A percentile compares a stretch with the other conserved stretches of the same genome.
phyloP scores from a whole-genome alignment of 1,284 basidiomycete species.

The Trichosporon inkin region DNA sequence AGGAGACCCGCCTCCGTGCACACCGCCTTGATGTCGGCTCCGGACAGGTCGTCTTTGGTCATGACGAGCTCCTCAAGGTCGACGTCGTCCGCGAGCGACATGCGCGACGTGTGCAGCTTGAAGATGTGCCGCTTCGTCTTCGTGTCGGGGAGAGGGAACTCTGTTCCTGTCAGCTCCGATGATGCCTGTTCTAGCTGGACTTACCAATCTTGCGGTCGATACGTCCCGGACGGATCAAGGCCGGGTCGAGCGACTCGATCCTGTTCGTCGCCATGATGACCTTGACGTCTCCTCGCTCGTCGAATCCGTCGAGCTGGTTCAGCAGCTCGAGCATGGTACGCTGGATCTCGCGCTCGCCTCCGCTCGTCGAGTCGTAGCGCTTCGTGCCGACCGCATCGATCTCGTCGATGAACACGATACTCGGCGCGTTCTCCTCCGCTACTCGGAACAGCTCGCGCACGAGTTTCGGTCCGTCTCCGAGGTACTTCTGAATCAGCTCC shows the following conservation, averaged over 20 bases:
- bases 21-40: slow-evolving; percentile 97
- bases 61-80: slow-evolving; percentile 94
- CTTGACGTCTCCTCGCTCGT: slow-evolving; percentile 97
- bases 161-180: slow-evolving; percentile 44
- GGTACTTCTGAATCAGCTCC: slow-evolving; percentile 98
- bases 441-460: slow-evolving; percentile 96
- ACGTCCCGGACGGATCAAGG: slow-evolving; percentile 93
- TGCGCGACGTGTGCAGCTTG: slow-evolving; percentile 91
- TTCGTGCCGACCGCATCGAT: slow-evolving; percentile 99
- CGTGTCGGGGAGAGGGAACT: slow-evolving; percentile 88
- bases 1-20: slow-evolving; percentile 95
- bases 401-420: slow-evolving; percentile 99
- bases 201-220: slow-evolving; percentile 91
- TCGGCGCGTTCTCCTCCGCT: slow-evolving; percentile 94
- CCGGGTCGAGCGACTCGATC: slow-evolving; percentile 93
- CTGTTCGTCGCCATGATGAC: slow-evolving; percentile 59
- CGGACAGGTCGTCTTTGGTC: slow-evolving; percentile 93
- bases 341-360: slow-evolving; percentile 97
- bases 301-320: slow-evolving; percentile 80
- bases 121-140: slow-evolving; percentile 99
- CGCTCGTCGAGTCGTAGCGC: slow-evolving; percentile 92
- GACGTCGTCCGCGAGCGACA: slow-evolving; percentile 88
- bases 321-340: slow-evolving; percentile 94
- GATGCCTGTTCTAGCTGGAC: slow-evolving; percentile 29
- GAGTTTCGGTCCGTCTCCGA: slow-evolving; percentile 98